Base-by-base conservation (phyloP, 805 yeast genomes). In the Priceomyces fermenticarens region DNA sequence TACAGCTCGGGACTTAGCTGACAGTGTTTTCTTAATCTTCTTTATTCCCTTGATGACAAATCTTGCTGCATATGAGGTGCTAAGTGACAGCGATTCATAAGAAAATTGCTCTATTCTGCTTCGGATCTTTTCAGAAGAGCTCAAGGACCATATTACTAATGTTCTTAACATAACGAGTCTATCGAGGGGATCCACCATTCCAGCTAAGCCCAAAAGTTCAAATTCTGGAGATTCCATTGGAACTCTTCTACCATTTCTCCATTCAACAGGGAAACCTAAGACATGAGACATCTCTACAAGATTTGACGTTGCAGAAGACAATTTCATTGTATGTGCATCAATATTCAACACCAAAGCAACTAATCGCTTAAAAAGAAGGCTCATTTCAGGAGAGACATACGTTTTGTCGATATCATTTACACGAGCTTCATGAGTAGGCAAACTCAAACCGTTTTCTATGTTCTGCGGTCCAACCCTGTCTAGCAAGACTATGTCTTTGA, bases 41-140 rank as follows among this genome's bases (percentile, higher is more conserved):
- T 58, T 53, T 35, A 61, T 54, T 1, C 75, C 75, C 44, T 56
- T 55, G n/a, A 65, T 40, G 0, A 69, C 46, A 0, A 72, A 46
- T 23, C 73, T 51, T 0, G 71, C 46, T 2, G 52, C 73, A 38
- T 68, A 70, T 16, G 43, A 45, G 0, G 72, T 65, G 25, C 64
- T 70, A 34, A 62, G 60, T 26, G 66, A 72, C 1, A 72, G 72
- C 10, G 61, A 43, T 39, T 70, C 73, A 39, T 63, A 71, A 16
- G 49, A 38, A 38, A 47, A 57, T 10, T 51, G 53, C 3, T 52
- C 38, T n/a, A 68, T 53, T 20, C 47, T 46, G 3, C 51, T 36
- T 44, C 57, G 63, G 10, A 70, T 50, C 2, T 45, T 40, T 20
- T 65, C 66, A 0, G 70, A 65, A 3, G 55, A 48, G 2, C 62